Base-by-base conservation (phyloP, 2,329 filamentous ascomycete species). In the Lasiodiplodia sp. region DNA sequence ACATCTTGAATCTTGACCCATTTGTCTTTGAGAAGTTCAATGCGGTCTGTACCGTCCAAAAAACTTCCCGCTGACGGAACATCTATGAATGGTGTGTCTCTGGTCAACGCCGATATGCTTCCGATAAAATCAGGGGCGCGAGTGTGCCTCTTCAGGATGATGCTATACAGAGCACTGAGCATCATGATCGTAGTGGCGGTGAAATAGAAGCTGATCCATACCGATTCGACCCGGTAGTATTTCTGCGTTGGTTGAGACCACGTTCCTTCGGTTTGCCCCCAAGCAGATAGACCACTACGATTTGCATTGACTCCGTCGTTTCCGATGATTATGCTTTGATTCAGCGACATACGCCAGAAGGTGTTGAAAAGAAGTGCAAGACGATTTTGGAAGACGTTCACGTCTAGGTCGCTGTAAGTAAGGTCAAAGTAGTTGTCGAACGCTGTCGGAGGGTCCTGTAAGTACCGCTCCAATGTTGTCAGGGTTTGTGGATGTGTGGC, bases 51-150 rank as follows among this genome's bases (percentile, higher is more conserved):
- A 18, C 16, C 44, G n/a, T 21, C 44, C 44, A 49, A 49, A 49
- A 21, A 18, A 21, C 44, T 49, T 18, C 44, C n/a, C n/a, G 14
- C n/a, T 16, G 44, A 16, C 10, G n/a, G 14, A 49, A 21, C 44
- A 49, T 49, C 44, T 21, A 49, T 21, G 44, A 49, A 58, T 21
- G 31, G 55, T 6, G 55, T 38, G 55, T 44, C 56, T 21, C 56
- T 37, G 14, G 34, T 44, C 31, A 44, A 38, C 23, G 34, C 21
- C 12, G 34, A 60, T 12, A 40, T 40, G 5, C 31, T 23, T 37
- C 56, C 18, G 21, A 60, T 16, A n/a, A 60, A 34, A 38, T 58
- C 55, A 18, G 55, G 55, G 12, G 55, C 55, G 21, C 55, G 34
- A 21, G 31, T 58, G 34, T 16, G 55, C 12, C 14, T 38, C 8